Base-by-base conservation (phyloP, 2,329 filamentous ascomycete genomes). In the Aureobasidium uvarum region DNA sequence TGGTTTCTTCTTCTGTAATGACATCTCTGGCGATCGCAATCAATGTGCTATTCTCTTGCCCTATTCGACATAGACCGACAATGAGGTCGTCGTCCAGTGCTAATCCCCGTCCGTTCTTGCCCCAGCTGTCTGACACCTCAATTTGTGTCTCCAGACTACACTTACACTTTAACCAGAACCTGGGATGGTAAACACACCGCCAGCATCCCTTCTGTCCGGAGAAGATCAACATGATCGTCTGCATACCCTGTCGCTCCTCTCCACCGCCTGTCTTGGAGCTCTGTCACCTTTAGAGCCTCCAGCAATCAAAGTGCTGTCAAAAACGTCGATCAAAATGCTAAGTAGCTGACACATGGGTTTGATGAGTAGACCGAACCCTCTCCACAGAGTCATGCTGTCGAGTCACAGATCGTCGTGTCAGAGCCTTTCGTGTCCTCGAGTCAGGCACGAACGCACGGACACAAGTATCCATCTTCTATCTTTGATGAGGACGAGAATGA, bases 1-100 rank as follows among this genome's bases (percentile, higher is more conserved):
- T 45, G 39, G 38, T 20, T 45, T n/a, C 18, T 58, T 20, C 23
- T 43, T 31, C 5, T 14, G 10, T 58, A 58, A 58, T 58, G 54
- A 58, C 54, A 43, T 13, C 18, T 36, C 4, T 33, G 25, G 45
- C 39, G 39, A 58, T 58, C 54, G 14, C 23, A 58, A 58, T 45
- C 16, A 31, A 13, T 20, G n/a, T 45, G 39, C 33, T 5, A 3
- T 33, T 43, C 54, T 20, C 16, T 25, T 25, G 23, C 52, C 33
- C 10, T 18, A 33, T 41, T 3, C 23, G 33, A 25, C 6, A 11
- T n/a, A n/a, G n/a, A n/a, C n/a, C n/a, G n/a, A n/a, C n/a, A n/a
- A n/a, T n/a, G 25, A 25, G 25, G 4, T 25, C 25, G 25, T n/a
- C n/a, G n/a, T n/a, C n/a, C n/a, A n/a, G n/a, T n/a, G n/a, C n/a